phyloP scores from a whole-genome alignment of 163 green algal genomes.

The Prototheca cutis region DNA sequence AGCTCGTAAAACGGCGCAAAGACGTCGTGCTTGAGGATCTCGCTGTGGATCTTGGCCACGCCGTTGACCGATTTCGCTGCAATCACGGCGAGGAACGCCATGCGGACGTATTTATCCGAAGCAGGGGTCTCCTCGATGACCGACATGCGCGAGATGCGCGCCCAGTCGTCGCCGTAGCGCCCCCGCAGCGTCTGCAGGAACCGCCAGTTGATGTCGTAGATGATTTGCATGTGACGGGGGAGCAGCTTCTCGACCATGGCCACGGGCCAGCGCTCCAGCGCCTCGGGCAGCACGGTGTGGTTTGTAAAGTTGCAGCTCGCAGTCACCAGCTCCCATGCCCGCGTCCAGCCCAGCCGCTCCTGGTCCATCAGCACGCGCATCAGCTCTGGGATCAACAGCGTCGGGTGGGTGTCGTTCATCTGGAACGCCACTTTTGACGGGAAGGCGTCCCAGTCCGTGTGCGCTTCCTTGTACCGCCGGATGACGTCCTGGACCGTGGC shows the following conservation, averaged over 20 bases:
- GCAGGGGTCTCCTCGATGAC: constrained; percentile 86
- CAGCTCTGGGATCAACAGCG: constrained; percentile 78
- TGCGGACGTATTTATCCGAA: constrained; percentile 45
- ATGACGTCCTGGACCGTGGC: constrained; percentile 93
- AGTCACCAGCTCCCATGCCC: constrained; percentile 69
- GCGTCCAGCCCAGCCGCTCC: constrained; percentile 80
- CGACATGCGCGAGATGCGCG: constrained; percentile 75
- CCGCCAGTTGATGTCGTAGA: constrained; percentile 90
- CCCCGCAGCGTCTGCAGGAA: constrained; percentile 71
- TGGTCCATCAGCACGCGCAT: constrained; percentile 94
- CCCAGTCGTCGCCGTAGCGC: constrained; percentile 26
- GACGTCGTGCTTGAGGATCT: constrained; percentile 89
- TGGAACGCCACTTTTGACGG: constrained; percentile 87
- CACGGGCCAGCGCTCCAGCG: constrained; percentile 89
- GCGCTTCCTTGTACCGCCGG: constrained; percentile 73
- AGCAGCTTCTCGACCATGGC: constrained; percentile 86
- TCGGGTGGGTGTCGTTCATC: constrained; percentile 99
- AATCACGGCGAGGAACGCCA: constrained; percentile 93
- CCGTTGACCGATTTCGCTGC: constrained; percentile 81
- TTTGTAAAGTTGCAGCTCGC: constrained; percentile 92
- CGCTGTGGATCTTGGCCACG: constrained; percentile 89
- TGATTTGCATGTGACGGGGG: constrained; percentile 93
- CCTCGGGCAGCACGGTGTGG: constrained; percentile 93
- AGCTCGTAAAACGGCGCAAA: constrained; percentile 89
- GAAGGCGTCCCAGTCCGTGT: constrained; percentile 61